Evolutionary conservation across 2,329 filamentous ascomycete genomes (phyloP), one percentile per base, ranked within the genome.

Genomic region (Ascochyta viciae-villosae): DNA sequence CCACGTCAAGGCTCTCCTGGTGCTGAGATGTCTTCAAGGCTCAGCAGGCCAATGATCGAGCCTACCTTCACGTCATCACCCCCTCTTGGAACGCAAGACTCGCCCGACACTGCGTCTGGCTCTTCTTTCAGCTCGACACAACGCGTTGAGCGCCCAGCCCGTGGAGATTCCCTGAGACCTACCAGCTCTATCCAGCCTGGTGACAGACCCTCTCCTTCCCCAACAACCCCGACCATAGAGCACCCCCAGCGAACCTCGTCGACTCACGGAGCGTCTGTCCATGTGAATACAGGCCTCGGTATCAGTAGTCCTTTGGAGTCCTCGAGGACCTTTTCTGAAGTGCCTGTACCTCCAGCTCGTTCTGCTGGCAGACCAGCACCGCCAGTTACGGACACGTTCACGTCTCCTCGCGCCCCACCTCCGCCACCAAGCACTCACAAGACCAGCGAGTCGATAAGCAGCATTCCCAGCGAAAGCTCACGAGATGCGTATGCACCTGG

Each of bases 101-200:
- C 72, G 22, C 68, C 72, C 10, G 65, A 67, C 22, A 71, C 71
- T 1, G 54, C 44, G 7, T 74, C 73, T 39, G 65, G 65, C 15
- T 76, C 73, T 5, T 74, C 78, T 8, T 73, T 75, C 34, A 72
- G 73, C 47, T 75, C 76, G 4, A 76, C 72, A 55, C 73, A 78
- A 51, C 68, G 62, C 22, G 66, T 76, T 50, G 77, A 81, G 57
- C 70, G 78, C 37, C 85, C 85, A 6, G 80, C 83, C 51, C 82
- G 87, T 56, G 84, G 83, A 22, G 86, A 89, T 72, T 89, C 87
- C 19, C 76, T 87, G 60, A 73, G 87, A 54, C 71, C 85, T 62
- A 58, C 67, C 24, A 53, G 84, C 63, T 56, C 67, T 6, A 22
- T 62, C 85, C 10, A 82, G 89, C 26, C 29, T 64, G 93, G 91